phyloP scores from a whole-genome alignment of 306 rosid species.

The Begonia peltatifolia region DNA sequence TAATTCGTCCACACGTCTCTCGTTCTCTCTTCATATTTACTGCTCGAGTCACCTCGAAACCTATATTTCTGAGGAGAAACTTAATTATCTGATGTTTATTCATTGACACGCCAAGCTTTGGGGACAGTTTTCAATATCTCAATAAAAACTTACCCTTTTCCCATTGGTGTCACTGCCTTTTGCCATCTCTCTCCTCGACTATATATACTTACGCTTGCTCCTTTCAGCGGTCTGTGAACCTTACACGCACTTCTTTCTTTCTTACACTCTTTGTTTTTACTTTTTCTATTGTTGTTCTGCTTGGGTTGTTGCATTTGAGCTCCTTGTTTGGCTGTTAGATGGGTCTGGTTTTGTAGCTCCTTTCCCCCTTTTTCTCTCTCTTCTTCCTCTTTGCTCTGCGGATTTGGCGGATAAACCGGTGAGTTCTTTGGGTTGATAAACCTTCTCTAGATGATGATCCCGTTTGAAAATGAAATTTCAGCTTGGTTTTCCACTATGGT shows the following conservation, averaged over 20 bases:
- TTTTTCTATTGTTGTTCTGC: conserved; percentile 11
- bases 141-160: neutral
- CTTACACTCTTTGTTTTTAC: conserved; percentile 13
- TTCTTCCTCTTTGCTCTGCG: conserved; percentile 21
- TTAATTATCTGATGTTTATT: neutral
- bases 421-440: neutral
- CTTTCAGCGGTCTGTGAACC: conserved; percentile 10
- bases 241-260: conserved; percentile 3
- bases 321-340: conserved; percentile 28
- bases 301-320: conserved; percentile 21
- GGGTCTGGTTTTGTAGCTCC: conserved; percentile 14
- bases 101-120: neutral
- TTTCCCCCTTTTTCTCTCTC: neutral
- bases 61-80: neutral
- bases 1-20: neutral
- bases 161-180: conserved; percentile 1
- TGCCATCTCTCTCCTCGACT: conserved; percentile 8
- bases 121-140: neutral
- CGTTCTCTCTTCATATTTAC: neutral
- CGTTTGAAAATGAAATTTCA: too few relatives aligned
- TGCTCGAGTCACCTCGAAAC: neutral
- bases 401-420: conserved; percentile 48
- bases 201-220: conserved; percentile 1
- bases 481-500: neutral
- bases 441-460: too few relatives aligned